Evolutionary conservation across 495 filamentous ascomycete species (phyloP).

Genomic region (Xylaria castorea): DNA sequence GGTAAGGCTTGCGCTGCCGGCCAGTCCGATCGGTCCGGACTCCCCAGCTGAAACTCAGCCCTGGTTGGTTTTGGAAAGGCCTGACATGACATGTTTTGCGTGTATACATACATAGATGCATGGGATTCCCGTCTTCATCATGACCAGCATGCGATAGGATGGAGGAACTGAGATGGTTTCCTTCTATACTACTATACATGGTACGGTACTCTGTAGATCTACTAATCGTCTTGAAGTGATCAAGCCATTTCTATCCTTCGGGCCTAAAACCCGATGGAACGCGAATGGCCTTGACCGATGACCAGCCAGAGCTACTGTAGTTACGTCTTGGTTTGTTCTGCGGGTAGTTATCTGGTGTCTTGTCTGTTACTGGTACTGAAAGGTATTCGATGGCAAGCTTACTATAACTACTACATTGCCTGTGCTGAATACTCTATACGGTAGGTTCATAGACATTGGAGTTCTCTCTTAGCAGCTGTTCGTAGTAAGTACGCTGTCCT

Average conservation of each 20-base stretch:
- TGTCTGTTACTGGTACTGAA: slow-evolving; percentile 3
- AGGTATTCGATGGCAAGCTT: slow-evolving; percentile 8
- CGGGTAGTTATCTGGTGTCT: not conserved
- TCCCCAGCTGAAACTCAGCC: slow-evolving; percentile 22
- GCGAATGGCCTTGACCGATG: not conserved
- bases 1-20: slow-evolving; percentile 20
- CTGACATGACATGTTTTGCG: slow-evolving; percentile 6
- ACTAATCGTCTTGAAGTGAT: not conserved
- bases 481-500: not conserved
- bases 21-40: slow-evolving; percentile 23
- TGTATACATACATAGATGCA: not conserved
- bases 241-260: not conserved
- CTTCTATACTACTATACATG: not conserved
- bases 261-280: not conserved
- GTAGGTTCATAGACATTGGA: not conserved
- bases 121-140: slow-evolving; percentile 18
- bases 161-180: not conserved
- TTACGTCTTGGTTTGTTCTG: not conserved
- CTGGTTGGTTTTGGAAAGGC: not conserved
- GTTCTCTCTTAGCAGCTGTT: not conserved
- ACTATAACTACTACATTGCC: not conserved
- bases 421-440: not conserved
- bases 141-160: not conserved
- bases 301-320: not conserved
- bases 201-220: not conserved